Evolutionary conservation across 1,139 yeast genomes (phyloP), one percentile per base, ranked within the genome.

Genomic region (Scheffersomyces parashehatae): DNA sequence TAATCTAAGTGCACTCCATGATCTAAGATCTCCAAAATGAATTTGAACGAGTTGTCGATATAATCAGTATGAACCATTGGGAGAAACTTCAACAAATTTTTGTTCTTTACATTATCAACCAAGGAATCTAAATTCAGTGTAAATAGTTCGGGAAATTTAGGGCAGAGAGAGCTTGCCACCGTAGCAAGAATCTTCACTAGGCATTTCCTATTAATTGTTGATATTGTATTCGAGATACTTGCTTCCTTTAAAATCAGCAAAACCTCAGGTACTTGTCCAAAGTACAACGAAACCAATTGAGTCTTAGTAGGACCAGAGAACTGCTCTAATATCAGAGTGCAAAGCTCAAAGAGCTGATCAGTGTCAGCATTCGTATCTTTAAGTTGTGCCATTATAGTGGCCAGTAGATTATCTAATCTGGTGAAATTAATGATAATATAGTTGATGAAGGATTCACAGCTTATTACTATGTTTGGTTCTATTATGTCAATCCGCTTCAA

Each of bases 11-110:
- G 15, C 6, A 37, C 39, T 2, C 63, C 62, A 20, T 67, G 70
- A 42, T 70, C 72, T 36, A 66, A 45, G 4, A 56, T 30, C 40
- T 62, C 63, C 14, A 67, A 51, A 9, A 67, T 37, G 32, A 60
- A 55, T 34, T 54, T 20, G 3, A 14, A 20, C 10, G 35, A 31
- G 20, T 31, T 31, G 24, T 10, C n/a, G 35, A 31, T 15, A 31
- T 31, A 31, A 10, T 20, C 35, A 5, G 15, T 20, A 20, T 20
- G 26, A 13, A n/a, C n/a, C 10, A 10, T 14, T 31, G 35, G 35
- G 20, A 31, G 35, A 31, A 31, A 31, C 35, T 31, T 31, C 24
- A 31, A 3, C n/a, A 31, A 20, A 8, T n/a, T 15, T 12, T 31
- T 31, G 35, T 31, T 31, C 10, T 14, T 4, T 14, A 31, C 24